Evolutionary conservation across 2,329 filamentous ascomycete genomes (phyloP), one percentile per base, ranked within the genome.

Genomic region (Hortaea werneckii): DNA sequence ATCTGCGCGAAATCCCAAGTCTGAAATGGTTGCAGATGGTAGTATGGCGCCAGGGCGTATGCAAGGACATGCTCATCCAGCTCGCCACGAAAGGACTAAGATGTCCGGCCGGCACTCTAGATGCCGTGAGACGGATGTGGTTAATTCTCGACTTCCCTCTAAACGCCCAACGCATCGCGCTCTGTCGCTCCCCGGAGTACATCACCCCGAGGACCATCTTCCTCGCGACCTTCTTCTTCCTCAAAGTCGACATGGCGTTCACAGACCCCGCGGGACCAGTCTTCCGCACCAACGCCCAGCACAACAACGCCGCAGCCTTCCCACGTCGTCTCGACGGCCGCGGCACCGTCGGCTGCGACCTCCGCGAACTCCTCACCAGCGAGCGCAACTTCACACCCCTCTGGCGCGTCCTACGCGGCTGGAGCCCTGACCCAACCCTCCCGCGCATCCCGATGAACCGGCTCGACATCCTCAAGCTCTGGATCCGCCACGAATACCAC

Each of bases 191-290:
- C 59, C 43, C 44, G 7, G 53, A 56, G 0, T 68, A 81, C 41
- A 83, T 83, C 73, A 67, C 72, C 7, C 68, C 82, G 46, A 49
- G 60, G 3, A 79, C 86, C 57, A 62, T 92, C 7, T 76, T 78
- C 58, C 71, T 77, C 42, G 71, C 77, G 2, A 76, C 80, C 39
- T 63, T 82, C 48, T 81, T 90, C 67, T 68, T 86, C 52, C 58
- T 85, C 50, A 89, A 90, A 66, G 73, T 92, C 11, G 74, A 79
- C 57, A 79, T 88, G 76, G 71, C 73, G 44, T 80, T 87, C 63
- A 78, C 76, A 47, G 75, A 85, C 52, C 82, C 84, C 0, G 59
- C 78, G 27, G 71, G 48, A 30, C 41, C 45, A 4, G 27, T 54
- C 37, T 54, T 44, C 6, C 50, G 48, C 4, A 20, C 43, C 37